Conservation (phyloP, 140 eudicot genomes). For the Cichorium intybus region DNA sequence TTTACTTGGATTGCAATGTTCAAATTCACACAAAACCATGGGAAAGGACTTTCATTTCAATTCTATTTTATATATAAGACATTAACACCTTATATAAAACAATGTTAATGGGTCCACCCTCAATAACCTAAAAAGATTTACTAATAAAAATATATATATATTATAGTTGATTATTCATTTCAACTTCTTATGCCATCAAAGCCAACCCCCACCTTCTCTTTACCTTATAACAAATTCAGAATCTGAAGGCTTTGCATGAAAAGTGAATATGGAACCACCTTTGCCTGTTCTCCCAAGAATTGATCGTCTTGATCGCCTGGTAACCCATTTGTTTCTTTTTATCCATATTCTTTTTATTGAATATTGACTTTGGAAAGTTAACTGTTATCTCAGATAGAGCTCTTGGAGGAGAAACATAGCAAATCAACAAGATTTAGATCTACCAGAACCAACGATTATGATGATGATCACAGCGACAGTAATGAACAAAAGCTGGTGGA, state of each 20-base stretch:
- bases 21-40: neutral
- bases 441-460: neutral
- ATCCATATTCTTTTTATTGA: neutral
- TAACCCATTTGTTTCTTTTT: conserved; percentile 16
- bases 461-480: neutral
- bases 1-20: neutral
- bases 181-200: neutral
- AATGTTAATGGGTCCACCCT: neutral
- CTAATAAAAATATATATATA: too few species aligned
- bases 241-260: conserved; percentile 12
- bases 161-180: neutral
- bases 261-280: conserved; percentile 29
- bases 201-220: conserved; percentile 2
- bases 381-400: conserved; percentile 44
- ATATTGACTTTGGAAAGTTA: neutral
- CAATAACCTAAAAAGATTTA: neutral
- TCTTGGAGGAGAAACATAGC: conserved; percentile 56
- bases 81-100: neutral
- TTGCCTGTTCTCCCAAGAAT: conserved; percentile 67
- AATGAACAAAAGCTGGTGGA: conserved; percentile 15
- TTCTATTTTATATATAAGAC: neutral
- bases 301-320: conserved; percentile 85
- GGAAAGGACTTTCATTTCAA: neutral
- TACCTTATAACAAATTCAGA: neutral
- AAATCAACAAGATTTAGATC: conserved; percentile 27